Evolutionary conservation across 2,329 filamentous ascomycete genomes (phyloP).

Genomic region (Scytalidium sp.): DNA sequence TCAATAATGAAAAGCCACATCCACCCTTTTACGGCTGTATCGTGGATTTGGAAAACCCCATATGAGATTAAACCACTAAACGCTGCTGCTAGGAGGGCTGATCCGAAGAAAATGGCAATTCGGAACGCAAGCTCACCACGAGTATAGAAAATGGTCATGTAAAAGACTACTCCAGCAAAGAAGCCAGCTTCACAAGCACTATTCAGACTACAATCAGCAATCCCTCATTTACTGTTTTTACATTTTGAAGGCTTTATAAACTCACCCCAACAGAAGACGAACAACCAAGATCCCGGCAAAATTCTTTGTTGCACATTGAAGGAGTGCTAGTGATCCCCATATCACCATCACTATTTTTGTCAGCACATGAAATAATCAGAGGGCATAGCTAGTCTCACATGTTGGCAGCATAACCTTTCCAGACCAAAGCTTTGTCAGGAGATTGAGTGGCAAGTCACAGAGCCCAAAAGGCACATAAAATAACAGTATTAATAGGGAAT

Average conservation of each 20-base stretch:
- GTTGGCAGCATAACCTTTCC: conserved; percentile 37
- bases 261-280: conserved; percentile 32
- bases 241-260: conserved; percentile 10
- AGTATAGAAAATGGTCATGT: conserved; percentile 46
- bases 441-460: conserved; percentile 45
- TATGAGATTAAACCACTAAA: conserved; percentile 37
- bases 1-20: conserved; percentile 43
- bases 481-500: conserved; percentile 27
- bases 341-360: conserved; percentile 34
- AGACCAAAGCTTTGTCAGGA: conserved; percentile 45
- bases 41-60: conserved; percentile 45
- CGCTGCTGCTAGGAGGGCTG: conserved; percentile 35
- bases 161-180: conserved; percentile 52
- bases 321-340: conserved; percentile 45
- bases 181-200: conserved; percentile 48
- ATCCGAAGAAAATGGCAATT: conserved; percentile 41
- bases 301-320: conserved; percentile 31
- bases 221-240: background rate
- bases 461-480: conserved; percentile 37
- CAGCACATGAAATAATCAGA: conserved; percentile 10
- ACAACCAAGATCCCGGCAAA: conserved; percentile 30
- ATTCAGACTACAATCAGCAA: conserved; percentile 6
- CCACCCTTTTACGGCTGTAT: conserved; percentile 36
- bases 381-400: conserved; percentile 12
- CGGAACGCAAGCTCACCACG: conserved; percentile 38